A percentile compares a stretch with the other conserved stretches of the same genome.
phyloP scores from a whole-genome alignment of 148 eudicot species.

The Mesembryanthemum crystallinum region DNA sequence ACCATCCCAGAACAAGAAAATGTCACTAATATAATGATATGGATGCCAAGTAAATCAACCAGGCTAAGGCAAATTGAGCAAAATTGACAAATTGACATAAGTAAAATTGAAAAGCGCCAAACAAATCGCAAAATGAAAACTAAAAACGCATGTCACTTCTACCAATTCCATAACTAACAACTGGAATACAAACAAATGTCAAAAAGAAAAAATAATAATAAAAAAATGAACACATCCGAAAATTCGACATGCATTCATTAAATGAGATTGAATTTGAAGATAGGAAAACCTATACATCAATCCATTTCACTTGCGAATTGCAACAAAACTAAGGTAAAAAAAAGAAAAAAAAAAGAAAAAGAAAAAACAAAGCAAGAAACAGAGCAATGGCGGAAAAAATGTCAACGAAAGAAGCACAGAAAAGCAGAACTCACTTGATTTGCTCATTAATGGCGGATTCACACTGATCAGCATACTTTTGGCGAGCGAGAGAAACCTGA shows the following conservation, averaged over 20 bases:
- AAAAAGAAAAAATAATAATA: background rate
- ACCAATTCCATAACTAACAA: background rate
- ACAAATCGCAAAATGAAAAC: background rate
- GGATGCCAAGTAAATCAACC: background rate
- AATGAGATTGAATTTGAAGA: background rate
- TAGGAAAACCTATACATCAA: background rate
- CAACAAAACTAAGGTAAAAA: no score
- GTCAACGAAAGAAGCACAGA: background rate
- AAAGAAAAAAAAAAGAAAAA: background rate
- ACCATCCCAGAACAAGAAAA: background rate
- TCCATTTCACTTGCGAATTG: background rate
- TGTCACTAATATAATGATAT: background rate
- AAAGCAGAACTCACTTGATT: constrained; percentile 49
- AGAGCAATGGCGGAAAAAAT: background rate
- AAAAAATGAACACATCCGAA: background rate
- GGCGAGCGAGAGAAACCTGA: constrained; percentile 80
- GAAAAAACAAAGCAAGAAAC: no score
- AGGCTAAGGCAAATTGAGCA: background rate
- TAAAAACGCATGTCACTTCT: background rate
- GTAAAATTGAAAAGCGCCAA: background rate
- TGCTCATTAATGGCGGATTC: constrained; percentile 84
- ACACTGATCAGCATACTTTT: constrained; percentile 51
- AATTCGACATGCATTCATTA: background rate
- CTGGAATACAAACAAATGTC: no score
- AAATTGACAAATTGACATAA: background rate